Conservation (phyloP, 768 basidiomycete species). For the Leccinum barrowsii region DNA sequence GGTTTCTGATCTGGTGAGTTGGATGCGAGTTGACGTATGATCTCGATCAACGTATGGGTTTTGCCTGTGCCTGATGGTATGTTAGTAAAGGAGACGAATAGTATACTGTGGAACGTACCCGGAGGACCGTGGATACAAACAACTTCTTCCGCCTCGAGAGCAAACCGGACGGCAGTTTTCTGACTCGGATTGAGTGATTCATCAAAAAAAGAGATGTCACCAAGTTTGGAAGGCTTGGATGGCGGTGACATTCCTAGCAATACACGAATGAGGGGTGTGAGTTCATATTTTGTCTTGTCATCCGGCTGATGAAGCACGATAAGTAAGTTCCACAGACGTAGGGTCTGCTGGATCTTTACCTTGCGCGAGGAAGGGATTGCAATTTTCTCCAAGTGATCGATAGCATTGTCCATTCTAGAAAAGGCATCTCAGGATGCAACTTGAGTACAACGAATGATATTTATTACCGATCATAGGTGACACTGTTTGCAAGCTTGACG, state of each 20-base stretch:
- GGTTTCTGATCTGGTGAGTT: conserved; percentile 42
- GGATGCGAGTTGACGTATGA: conserved; percentile 78
- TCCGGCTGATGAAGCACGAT: conserved; percentile 26
- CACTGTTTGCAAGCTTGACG: conserved; percentile 87
- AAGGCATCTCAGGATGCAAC: neutral
- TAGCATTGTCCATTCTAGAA: conserved; percentile 80
- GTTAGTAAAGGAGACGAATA: neutral
- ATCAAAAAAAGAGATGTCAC: conserved; percentile 66
- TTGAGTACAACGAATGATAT: neutral
- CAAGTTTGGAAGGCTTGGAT: conserved; percentile 36
- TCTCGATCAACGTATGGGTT: conserved; percentile 92
- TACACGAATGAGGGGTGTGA: conserved; percentile 57
- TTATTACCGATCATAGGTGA: conserved; percentile 79
- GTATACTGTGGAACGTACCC: conserved; percentile 39
- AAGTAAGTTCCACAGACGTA: neutral
- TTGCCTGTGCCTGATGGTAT: conserved; percentile 74
- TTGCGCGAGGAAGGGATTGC: conserved; percentile 26
- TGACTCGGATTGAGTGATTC: conserved; percentile 78
- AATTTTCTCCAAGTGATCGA: conserved; percentile 60
- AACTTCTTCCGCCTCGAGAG: conserved; percentile 75
- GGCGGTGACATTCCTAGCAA: conserved; percentile 63
- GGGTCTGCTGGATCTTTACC: conserved; percentile 6
- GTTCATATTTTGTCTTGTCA: conserved; percentile 41
- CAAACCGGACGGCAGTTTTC: conserved; percentile 76
- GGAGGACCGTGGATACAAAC: conserved; percentile 98